Conservation (phyloP, 202 grass and related monocot genomes). For the Saccharum hybrid region DNA sequence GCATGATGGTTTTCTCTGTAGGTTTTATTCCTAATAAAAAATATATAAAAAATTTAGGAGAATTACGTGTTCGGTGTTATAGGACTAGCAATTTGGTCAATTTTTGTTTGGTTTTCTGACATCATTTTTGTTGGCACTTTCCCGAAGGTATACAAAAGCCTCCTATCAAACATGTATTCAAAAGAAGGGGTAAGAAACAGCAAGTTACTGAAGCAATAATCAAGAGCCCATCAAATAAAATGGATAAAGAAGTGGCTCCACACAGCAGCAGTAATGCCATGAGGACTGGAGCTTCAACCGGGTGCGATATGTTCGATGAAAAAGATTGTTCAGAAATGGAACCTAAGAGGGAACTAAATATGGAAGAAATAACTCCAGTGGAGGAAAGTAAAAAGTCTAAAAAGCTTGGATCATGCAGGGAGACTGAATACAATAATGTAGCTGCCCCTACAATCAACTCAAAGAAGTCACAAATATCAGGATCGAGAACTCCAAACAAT, state of each 20-base stretch:
- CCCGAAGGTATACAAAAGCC: constrained; percentile 38
- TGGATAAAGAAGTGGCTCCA: constrained; percentile 26
- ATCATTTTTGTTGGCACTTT: background rate
- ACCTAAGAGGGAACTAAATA: constrained; percentile 12
- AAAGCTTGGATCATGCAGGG: background rate
- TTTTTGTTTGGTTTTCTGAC: constrained; percentile 27
- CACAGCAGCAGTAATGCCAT: constrained; percentile 3
- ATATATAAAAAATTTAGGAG: too few relatives aligned
- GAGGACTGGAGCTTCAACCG: constrained; percentile 26
- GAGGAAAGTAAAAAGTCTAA: background rate
- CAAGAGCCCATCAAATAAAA: constrained; percentile 19
- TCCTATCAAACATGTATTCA: constrained; percentile 37
- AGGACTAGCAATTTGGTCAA: background rate
- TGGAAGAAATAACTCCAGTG: background rate
- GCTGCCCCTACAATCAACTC: constrained; percentile 5
- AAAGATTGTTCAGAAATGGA: constrained; percentile 24
- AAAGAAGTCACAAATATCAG: constrained; percentile 27
- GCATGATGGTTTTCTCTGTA: background rate
- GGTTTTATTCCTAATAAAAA: background rate
- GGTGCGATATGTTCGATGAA: background rate
- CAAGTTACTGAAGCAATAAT: background rate
- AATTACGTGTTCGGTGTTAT: background rate
- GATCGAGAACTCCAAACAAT: constrained; percentile 5
- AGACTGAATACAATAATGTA: constrained; percentile 12
- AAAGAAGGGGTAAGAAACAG: constrained; percentile 30